Conservation (phyloP, 257 asterid species). For the Thymus mandschuricus region DNA sequence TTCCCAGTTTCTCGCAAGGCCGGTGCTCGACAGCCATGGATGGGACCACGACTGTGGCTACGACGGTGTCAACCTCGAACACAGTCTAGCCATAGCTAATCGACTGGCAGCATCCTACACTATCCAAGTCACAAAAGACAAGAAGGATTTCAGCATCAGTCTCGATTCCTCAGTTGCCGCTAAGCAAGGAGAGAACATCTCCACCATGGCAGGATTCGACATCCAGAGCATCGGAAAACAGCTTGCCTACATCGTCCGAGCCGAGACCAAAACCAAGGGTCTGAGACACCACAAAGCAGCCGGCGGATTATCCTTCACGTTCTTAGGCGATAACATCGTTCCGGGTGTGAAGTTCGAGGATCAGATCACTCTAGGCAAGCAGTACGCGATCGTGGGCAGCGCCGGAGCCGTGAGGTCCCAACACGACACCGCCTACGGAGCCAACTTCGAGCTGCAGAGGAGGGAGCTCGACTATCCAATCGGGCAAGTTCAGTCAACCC, state of each 20-base stretch:
- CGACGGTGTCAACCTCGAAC: conserved; percentile 95
- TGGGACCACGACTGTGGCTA: conserved; percentile 99
- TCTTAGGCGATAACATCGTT: conserved; percentile 78
- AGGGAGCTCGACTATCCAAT: conserved; percentile 83
- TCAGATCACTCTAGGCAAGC: conserved; percentile 71
- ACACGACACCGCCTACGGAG: conserved; percentile 87
- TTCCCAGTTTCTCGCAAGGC: conserved; percentile 93
- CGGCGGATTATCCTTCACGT: conserved; percentile 72
- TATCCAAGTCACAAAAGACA: conserved; percentile 82
- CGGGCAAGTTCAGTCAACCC: conserved; percentile 85
- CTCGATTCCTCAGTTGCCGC: conserved; percentile 79
- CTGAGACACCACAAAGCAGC: conserved; percentile 71
- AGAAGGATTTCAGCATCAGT: conserved; percentile 83
- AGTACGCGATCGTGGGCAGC: conserved; percentile 71
- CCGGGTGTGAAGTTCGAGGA: conserved; percentile 88
- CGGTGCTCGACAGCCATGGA: conserved; percentile 90
- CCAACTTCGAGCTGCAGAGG: conserved; percentile 83
- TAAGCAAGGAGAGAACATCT: conserved; percentile 70
- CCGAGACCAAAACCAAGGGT: conserved; percentile 72
- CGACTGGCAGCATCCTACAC: conserved; percentile 75
- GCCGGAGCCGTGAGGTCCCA: conserved; percentile 79
- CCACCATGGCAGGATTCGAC: conserved; percentile 88
- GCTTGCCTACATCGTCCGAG: conserved; percentile 79
- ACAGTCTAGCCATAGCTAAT: conserved; percentile 61
- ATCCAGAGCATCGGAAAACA: conserved; percentile 92